Evolutionary conservation across 2,329 filamentous ascomycete species (phyloP).

Genomic region (Metarhizium sp.): DNA sequence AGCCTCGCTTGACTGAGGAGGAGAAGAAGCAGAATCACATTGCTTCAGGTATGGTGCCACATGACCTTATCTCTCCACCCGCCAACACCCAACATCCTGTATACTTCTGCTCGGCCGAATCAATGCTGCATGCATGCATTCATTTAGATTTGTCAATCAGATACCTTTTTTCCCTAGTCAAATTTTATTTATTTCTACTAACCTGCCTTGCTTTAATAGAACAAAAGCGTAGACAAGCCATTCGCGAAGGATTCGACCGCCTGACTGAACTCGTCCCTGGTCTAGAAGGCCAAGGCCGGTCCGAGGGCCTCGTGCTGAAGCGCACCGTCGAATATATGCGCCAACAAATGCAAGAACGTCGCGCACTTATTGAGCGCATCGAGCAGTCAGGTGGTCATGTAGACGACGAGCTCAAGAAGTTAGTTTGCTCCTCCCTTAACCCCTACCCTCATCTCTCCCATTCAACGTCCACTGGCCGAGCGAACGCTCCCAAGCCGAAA

Average conservation of each 20-base stretch:
- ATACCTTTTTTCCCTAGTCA: not conserved
- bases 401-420: constrained; percentile 35
- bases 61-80: not conserved
- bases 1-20: constrained; percentile 41
- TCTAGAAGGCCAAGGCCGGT: constrained; percentile 72
- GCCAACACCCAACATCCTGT: not conserved
- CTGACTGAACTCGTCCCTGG: constrained; percentile 74
- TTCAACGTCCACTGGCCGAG: not conserved
- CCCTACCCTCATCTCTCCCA: not conserved
- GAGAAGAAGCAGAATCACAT: constrained; percentile 49
- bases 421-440: constrained; percentile 8
- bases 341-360: constrained; percentile 48
- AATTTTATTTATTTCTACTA: not conserved
- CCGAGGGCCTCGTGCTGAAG: constrained; percentile 74
- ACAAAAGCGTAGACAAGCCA: constrained; percentile 47
- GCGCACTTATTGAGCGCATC: constrained; percentile 46
- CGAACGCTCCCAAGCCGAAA: too few species aligned
- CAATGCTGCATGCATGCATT: not conserved
- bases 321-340: constrained; percentile 58
- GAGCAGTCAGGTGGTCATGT: constrained; percentile 51
- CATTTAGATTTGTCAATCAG: not conserved
- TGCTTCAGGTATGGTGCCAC: constrained; percentile 34
- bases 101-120: not conserved
- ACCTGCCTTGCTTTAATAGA: constrained; percentile 17
- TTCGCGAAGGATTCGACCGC: constrained; percentile 74